Evolutionary conservation across 2,329 filamentous ascomycete genomes (phyloP), one percentile per base, ranked within the genome.

Genomic region (Penicillium psychrosexuale): DNA sequence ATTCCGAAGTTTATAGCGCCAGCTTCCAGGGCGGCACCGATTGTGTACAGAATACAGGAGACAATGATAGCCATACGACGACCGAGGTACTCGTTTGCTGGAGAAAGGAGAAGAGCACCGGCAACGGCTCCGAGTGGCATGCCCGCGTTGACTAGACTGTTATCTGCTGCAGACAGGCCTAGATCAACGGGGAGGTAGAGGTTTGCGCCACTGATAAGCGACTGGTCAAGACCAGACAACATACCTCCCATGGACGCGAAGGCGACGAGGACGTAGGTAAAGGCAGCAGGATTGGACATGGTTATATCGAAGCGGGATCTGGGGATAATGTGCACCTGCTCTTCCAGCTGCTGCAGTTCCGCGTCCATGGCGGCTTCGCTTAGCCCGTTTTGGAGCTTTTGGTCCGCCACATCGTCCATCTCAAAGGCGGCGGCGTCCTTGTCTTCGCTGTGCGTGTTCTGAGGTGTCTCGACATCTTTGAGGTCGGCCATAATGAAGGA

Each of bases 161-260:
- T 83, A 66, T 89, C 79, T 3, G 77, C 75, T 1, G 76, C 72
- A 5, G 79, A 74, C 31, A 90, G 77, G 24, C 74, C 66, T 1
- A 90, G 75, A 42, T 84, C 84, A 0, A 69, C 61, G 3, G 87
- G 87, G 42, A 90, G 75, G 67, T 82, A 87, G 4, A 90, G 75
- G 64, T 72, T 73, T 50, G 87, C 87, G 49, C 87, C 87, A 12
- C 82, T 86, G 64, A 90, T 90, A 53, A 90, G 76, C 43, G 84
- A 87, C 72, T 90, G 87, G 66, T 90, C 87, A 19, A 90, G 78
- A 57, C 87, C 87, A 1, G 85, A 88, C 0, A 90, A 80, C 22
- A 90, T 75, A 67, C 87, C 87, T 47, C 87, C 87, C 84, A 90
- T 88, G 15, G 84, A 87, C n/a, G 87, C 87, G 62, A 90, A 90